Evolutionary conservation across 2,329 filamentous ascomycete species (phyloP).

Genomic region (Diaporthe humulicola): DNA sequence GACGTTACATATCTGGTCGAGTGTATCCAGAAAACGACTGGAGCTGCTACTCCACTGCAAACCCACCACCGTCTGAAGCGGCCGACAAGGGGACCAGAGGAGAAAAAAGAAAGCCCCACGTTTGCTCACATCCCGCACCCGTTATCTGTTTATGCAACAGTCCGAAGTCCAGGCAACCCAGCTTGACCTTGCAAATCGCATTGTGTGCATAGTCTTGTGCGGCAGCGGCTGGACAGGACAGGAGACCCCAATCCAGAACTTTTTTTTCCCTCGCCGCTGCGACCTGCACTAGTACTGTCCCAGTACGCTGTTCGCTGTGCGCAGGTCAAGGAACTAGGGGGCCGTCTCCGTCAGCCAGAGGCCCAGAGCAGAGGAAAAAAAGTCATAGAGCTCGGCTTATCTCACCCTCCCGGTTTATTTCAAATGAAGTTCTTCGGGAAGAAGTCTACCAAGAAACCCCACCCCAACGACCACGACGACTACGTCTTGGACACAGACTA

Average conservation of each 20-base stretch:
- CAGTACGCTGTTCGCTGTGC: too few species aligned
- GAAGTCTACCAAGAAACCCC: constrained; percentile 57
- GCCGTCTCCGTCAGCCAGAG: constrained; percentile 8
- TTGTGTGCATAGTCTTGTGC: constrained; percentile 28
- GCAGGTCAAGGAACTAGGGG: constrained; percentile 38
- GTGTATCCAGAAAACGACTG: constrained; percentile 2
- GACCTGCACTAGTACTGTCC: constrained; percentile 35
- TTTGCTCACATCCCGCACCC: constrained; percentile 4
- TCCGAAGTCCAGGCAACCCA: constrained; percentile 31
- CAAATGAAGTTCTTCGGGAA: constrained; percentile 68
- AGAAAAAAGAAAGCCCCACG: constrained; percentile 15
- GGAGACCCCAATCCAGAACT: constrained; percentile 42
- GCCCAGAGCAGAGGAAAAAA: too few species aligned
- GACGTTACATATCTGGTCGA: constrained; percentile 1
- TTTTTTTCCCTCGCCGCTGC: constrained; percentile 30
- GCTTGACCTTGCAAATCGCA: constrained; percentile 38
- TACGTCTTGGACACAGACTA: constrained; percentile 52
- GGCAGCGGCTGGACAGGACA: constrained; percentile 29
- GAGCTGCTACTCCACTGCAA: constrained; percentile 15
- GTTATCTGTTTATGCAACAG: constrained; percentile 25
- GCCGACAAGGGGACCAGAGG: constrained; percentile 1
- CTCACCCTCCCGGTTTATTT: constrained; percentile 39
- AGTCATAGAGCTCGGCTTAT: constrained; percentile 33
- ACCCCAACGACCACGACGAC: constrained; percentile 41
- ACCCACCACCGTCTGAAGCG: constrained; percentile 1